Evolutionary conservation across 2,329 filamentous ascomycete genomes (phyloP).

Genomic region (Claviceps paspali): DNA sequence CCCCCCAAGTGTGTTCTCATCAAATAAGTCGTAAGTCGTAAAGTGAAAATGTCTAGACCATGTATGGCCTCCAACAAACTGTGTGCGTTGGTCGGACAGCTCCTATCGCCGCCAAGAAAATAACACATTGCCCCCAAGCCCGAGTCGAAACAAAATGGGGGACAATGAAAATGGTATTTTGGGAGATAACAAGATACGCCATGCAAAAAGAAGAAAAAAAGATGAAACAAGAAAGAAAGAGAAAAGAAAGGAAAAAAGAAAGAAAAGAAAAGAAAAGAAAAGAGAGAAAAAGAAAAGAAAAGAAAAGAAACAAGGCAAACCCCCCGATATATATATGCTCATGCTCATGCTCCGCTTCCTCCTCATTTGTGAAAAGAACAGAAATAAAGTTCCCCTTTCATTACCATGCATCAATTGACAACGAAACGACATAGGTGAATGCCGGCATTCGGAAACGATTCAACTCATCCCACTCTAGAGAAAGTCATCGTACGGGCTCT

Average conservation of each 20-base stretch:
- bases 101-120: background rate
- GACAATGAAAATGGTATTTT: background rate
- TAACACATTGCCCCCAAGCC: too few relatives aligned
- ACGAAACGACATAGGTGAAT: too few relatives aligned
- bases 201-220: background rate
- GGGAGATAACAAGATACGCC: too few relatives aligned
- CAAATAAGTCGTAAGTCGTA: slow-evolving; percentile 8
- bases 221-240: slow-evolving; percentile 1
- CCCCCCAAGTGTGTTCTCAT: background rate
- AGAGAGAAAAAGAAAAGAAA: background rate
- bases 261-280: background rate
- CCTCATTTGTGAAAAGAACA: too few relatives aligned
- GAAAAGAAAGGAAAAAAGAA: background rate
- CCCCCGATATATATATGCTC: too few relatives aligned
- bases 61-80: background rate
- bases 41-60: too few relatives aligned
- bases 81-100: background rate
- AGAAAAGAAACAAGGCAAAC: too few relatives aligned
- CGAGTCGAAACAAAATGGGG: too few relatives aligned
- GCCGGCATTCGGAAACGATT: too few relatives aligned
- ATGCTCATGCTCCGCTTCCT: too few relatives aligned
- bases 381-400: too few relatives aligned
- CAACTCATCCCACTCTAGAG: slow-evolving; percentile 42
- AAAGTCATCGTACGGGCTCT: slow-evolving; percentile 34
- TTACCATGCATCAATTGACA: too few relatives aligned